phyloP scores from a whole-genome alignment of 371 early-diverging fungal species.

The Mortierella sp. region DNA sequence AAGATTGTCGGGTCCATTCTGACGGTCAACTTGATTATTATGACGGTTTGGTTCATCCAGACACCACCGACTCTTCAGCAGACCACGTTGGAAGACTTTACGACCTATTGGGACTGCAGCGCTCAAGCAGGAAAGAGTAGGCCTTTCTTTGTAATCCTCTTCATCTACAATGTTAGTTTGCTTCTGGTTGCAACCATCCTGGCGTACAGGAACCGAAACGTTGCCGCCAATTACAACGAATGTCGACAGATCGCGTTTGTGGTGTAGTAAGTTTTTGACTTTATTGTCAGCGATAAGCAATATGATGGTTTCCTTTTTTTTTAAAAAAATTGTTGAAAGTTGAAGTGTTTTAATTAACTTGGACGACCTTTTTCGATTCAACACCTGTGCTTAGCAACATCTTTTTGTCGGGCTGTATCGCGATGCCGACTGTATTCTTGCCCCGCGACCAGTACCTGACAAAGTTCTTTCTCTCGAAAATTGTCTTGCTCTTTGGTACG shows the following conservation, averaged over 20 bases:
- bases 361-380: neutral
- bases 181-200: conserved; percentile 67
- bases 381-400: conserved; percentile 59
- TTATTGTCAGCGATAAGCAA: neutral
- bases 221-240: conserved; percentile 68
- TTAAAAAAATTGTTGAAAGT: too few species aligned
- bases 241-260: conserved; percentile 70
- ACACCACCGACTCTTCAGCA: conserved; percentile 58
- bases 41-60: conserved; percentile 55
- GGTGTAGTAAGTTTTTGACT: conserved; percentile 63
- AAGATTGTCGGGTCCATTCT: conserved; percentile 61
- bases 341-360: too few species aligned
- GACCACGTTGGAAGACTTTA: conserved; percentile 55
- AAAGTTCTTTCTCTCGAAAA: conserved; percentile 63
- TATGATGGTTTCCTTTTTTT: too few species aligned
- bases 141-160: conserved; percentile 47
- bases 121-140: conserved; percentile 44
- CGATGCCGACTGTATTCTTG: conserved; percentile 63
- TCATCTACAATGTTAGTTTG: conserved; percentile 58
- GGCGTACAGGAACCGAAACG: conserved; percentile 68
- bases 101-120: conserved; percentile 63
- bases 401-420: conserved; percentile 63
- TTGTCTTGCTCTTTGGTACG: conserved; percentile 66
- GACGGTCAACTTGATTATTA: conserved; percentile 61
- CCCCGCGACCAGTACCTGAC: conserved; percentile 64